Percentiles rank a stretch among this genome's conserved stretches.
phyloP scores from a whole-genome alignment of 2,329 filamentous ascomycete species.

The Pseudogymnoascus sp. region DNA sequence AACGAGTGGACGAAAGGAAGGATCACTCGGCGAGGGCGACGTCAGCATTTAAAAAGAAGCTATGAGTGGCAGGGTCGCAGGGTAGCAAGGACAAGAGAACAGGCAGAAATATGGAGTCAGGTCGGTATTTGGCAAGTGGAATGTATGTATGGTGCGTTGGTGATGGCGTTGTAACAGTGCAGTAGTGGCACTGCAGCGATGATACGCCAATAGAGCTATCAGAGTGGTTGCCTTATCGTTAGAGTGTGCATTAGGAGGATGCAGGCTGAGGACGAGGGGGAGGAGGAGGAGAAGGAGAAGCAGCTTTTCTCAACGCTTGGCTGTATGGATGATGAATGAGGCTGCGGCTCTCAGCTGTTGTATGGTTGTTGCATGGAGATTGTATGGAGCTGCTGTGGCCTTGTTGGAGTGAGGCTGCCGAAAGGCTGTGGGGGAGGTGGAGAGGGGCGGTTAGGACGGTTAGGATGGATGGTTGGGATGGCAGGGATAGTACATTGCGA shows the following conservation, averaged over 20 bases:
- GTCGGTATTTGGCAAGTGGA: background rate
- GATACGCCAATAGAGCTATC: background rate
- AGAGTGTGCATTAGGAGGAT: background rate
- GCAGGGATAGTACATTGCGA: background rate
- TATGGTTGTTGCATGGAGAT: background rate
- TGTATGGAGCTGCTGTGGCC: background rate
- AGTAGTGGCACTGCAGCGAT: slow-evolving; percentile 4
- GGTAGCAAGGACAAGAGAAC: background rate
- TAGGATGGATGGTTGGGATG: background rate
- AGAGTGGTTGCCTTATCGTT: background rate
- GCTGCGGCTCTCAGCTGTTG: background rate
- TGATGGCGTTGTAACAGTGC: background rate
- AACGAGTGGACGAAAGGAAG: background rate
- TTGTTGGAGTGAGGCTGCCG: slow-evolving; percentile 1
- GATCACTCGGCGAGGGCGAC: background rate
- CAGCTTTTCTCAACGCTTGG: background rate
- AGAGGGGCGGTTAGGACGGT: background rate
- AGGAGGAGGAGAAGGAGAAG: background rate
- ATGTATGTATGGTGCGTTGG: slow-evolving; percentile 7
- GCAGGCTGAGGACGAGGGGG: background rate
- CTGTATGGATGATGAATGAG: background rate
- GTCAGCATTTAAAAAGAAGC: slow-evolving; percentile 4
- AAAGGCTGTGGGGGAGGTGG: background rate
- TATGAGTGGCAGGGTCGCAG: background rate
- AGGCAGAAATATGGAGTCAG: slow-evolving; percentile 8